Conservation (phyloP, 441 rosid genomes). For the Aquilaria agallochum region DNA sequence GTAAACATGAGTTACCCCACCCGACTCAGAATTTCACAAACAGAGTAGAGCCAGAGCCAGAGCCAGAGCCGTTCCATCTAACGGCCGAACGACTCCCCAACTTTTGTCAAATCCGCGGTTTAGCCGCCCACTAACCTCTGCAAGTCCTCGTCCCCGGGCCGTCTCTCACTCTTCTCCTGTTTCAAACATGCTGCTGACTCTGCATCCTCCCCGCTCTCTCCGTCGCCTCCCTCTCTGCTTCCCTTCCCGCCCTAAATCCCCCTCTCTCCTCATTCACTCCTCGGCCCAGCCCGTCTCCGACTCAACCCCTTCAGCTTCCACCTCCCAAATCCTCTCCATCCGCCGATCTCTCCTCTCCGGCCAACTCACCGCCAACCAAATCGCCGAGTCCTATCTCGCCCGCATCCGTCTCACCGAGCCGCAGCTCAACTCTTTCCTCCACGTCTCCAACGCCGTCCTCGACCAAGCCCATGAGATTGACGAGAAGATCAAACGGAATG, state of each 20-base stretch:
- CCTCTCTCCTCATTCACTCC: slow-evolving; percentile 15
- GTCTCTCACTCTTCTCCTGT: background rate
- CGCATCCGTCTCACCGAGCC: slow-evolving; percentile 75
- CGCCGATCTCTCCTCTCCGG: slow-evolving; percentile 83
- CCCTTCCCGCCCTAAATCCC: slow-evolving; percentile 22
- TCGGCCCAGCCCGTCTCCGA: slow-evolving; percentile 25
- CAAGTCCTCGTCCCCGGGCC: too few species aligned
- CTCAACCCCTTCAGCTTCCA: slow-evolving; percentile 33
- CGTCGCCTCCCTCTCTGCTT: slow-evolving; percentile 38
- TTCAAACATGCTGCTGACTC: slow-evolving; percentile 44
- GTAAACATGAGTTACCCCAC: too few species aligned
- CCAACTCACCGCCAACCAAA: slow-evolving; percentile 51
- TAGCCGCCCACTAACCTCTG: too few species aligned
- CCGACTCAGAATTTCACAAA: too few species aligned
- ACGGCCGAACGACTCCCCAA: too few species aligned
- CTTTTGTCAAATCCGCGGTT: too few species aligned
- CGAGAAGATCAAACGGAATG: slow-evolving; percentile 40
- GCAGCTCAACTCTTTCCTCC: slow-evolving; percentile 75
- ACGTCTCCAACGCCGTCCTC: slow-evolving; percentile 56
- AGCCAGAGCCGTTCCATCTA: too few species aligned
- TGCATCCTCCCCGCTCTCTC: slow-evolving; percentile 55
- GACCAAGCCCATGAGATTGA: slow-evolving; percentile 57
- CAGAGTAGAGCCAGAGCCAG: too few species aligned
- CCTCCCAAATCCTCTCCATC: slow-evolving; percentile 66
- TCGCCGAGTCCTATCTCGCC: slow-evolving; percentile 63